Conservation (phyloP, 495 filamentous ascomycete species). For the Lophium mytilinum region DNA sequence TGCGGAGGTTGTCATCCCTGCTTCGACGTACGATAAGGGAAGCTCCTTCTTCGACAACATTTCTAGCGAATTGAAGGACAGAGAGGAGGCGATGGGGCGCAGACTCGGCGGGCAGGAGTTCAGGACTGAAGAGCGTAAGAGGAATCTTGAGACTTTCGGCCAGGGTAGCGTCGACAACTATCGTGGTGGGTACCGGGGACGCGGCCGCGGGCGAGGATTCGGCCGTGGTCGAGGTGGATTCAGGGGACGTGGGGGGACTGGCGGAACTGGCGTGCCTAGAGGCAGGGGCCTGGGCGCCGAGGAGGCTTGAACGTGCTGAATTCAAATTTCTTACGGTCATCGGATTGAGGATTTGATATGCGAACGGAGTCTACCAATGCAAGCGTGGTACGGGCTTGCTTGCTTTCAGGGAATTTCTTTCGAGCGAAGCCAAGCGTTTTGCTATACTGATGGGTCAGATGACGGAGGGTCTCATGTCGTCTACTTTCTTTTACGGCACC, state of each 20-base stretch:
- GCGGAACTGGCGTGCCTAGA: constrained; percentile 14
- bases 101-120: constrained; percentile 80
- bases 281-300: constrained; percentile 4
- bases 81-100: constrained; percentile 55
- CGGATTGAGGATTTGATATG: no score
- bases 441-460: no score
- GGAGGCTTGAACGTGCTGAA: neutral
- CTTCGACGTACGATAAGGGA: constrained; percentile 69
- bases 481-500: no score
- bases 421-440: no score
- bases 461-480: no score
- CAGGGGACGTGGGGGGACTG: constrained; percentile 42
- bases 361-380: no score
- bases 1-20: constrained; percentile 36
- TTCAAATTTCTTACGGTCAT: no score
- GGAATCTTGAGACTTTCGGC: constrained; percentile 98
- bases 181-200: constrained; percentile 55
- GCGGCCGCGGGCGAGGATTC: constrained; percentile 40
- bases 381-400: no score
- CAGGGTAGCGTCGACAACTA: constrained; percentile 91
- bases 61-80: constrained; percentile 81
- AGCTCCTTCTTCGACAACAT: constrained; percentile 97
- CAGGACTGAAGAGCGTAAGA: constrained; percentile 84
- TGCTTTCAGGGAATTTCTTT: no score
- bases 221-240: constrained; percentile 49